These are phyloP conservation scores for Backusella psychrophila DNA, from an alignment of 192 early-diverging fungal genomes.

Conservation along the genomic window DNA sequence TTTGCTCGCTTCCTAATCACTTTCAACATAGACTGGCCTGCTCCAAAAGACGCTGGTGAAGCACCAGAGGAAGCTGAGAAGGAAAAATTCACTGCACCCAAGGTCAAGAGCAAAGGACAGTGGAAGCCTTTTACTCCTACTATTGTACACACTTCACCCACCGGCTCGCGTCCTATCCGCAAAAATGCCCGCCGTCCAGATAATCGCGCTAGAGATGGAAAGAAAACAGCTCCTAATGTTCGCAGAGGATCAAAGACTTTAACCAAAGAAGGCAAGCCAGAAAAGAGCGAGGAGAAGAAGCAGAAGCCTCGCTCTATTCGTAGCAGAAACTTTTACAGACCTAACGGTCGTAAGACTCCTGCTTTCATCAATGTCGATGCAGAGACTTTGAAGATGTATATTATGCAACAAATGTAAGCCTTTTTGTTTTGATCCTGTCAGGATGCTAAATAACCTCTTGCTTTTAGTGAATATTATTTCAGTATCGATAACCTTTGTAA, in stretches of 20 bases:
- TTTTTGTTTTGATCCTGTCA: neutral
- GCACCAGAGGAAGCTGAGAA: slow-evolving; percentile 23
- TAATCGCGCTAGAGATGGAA: neutral
- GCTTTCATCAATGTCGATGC: slow-evolving; percentile 37
- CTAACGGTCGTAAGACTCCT: slow-evolving; percentile 6
- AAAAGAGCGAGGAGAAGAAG: neutral
- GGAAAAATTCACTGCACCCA: slow-evolving; percentile 9
- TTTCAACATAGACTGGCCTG: slow-evolving; percentile 20
- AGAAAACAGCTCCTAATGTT: slow-evolving; percentile 23
- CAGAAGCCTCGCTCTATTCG: neutral
- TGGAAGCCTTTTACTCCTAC: slow-evolving; percentile 51
- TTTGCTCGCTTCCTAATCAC: neutral
- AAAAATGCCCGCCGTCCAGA: slow-evolving; percentile 15
- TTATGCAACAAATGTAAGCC: slow-evolving; percentile 64
- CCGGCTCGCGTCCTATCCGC: slow-evolving; percentile 24
- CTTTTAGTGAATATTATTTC: slow-evolving; percentile 89
- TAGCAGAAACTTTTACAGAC: neutral
- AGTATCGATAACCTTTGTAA: slow-evolving; percentile 96
- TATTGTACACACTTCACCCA: slow-evolving; percentile 45
- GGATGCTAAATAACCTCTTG: neutral
- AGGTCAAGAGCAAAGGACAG: slow-evolving; percentile 38
- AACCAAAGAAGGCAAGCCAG: neutral
- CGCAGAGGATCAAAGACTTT: slow-evolving; percentile 16
- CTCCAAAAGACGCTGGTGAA: slow-evolving; percentile 22
- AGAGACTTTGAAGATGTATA: slow-evolving; percentile 50